Conservation (phyloP, 805 yeast genomes). For the Metschnikowia lunata region DNA sequence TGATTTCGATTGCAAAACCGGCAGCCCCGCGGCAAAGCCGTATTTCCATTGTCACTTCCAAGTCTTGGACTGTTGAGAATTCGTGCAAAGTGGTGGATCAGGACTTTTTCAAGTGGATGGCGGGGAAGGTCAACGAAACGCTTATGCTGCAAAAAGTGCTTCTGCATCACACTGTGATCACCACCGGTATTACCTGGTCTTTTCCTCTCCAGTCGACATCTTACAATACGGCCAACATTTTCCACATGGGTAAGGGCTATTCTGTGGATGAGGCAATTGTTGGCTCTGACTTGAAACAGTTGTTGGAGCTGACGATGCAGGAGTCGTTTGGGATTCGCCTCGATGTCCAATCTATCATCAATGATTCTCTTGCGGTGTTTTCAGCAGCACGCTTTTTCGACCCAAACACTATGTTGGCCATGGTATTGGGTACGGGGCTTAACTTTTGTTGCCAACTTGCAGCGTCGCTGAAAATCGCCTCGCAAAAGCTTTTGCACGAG, state of each 20-base stretch:
- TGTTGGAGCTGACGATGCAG: slow-evolving; percentile 35
- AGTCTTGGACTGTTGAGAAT: slow-evolving; percentile 38
- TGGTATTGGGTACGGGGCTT: slow-evolving; percentile 68
- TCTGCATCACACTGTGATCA: slow-evolving; percentile 18
- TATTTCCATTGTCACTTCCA: slow-evolving; percentile 25
- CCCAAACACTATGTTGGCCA: slow-evolving; percentile 39
- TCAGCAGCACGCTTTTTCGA: slow-evolving; percentile 47
- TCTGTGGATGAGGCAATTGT: slow-evolving; percentile 39
- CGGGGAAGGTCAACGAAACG: slow-evolving; percentile 28
- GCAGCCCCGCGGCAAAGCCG: slow-evolving; percentile 17
- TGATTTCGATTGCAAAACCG: slow-evolving; percentile 28
- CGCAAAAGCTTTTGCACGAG: slow-evolving; percentile 8
- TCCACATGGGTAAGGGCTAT: slow-evolving; percentile 62
- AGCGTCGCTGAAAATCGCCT: slow-evolving; percentile 16
- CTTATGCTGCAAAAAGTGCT: slow-evolving; percentile 20
- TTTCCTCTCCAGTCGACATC: slow-evolving; percentile 46
- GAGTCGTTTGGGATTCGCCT: slow-evolving; percentile 23
- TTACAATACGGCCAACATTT: slow-evolving; percentile 43
- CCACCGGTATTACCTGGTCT: slow-evolving; percentile 52
- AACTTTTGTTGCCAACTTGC: slow-evolving; percentile 47
- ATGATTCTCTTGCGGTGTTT: slow-evolving; percentile 65
- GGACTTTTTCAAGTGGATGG: slow-evolving; percentile 35
- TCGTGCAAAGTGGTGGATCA: slow-evolving; percentile 36
- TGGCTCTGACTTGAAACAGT: slow-evolving; percentile 36
- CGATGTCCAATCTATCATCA: slow-evolving; percentile 45